Evolutionary conservation across 768 basidiomycete genomes (phyloP).

Genomic region (Podaxis pistillaris): DNA sequence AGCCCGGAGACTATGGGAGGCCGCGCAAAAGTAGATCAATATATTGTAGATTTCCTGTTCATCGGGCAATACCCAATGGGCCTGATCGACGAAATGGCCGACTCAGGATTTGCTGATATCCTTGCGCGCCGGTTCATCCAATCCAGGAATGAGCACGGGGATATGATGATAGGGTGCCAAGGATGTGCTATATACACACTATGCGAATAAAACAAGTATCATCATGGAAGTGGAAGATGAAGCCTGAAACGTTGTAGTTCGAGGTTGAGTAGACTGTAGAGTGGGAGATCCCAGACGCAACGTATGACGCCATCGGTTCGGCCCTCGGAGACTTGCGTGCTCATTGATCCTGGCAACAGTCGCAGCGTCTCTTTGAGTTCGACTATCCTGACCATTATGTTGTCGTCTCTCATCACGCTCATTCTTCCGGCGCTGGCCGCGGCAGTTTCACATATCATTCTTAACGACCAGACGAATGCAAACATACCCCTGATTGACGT

Average conservation of each 20-base stretch:
- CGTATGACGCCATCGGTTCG: conserved; percentile 22
- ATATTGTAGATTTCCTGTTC: neutral
- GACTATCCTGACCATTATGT: conserved; percentile 1
- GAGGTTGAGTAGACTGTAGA: too few relatives aligned
- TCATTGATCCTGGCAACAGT: neutral
- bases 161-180: neutral
- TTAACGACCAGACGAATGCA: conserved; percentile 14
- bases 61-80: neutral
- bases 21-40: conserved; percentile 20
- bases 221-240: neutral
- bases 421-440: conserved; percentile 5
- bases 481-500: conserved; percentile 20
- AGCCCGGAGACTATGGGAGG: conserved; percentile 36
- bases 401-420: conserved; percentile 5
- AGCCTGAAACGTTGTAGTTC: too few relatives aligned
- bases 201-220: neutral
- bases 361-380: conserved; percentile 3
- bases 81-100: neutral
- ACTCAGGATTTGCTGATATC: neutral
- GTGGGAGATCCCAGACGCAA: too few relatives aligned
- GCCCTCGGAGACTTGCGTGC: neutral
- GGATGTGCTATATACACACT: too few relatives aligned
- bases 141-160: neutral
- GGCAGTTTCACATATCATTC: conserved; percentile 12
- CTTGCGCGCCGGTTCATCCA: neutral